A percentile compares a stretch with the other conserved stretches of the same genome.
Conservation (phyloP, 495 filamentous ascomycete genomes). For the Talaromyces stipitatus region DNA sequence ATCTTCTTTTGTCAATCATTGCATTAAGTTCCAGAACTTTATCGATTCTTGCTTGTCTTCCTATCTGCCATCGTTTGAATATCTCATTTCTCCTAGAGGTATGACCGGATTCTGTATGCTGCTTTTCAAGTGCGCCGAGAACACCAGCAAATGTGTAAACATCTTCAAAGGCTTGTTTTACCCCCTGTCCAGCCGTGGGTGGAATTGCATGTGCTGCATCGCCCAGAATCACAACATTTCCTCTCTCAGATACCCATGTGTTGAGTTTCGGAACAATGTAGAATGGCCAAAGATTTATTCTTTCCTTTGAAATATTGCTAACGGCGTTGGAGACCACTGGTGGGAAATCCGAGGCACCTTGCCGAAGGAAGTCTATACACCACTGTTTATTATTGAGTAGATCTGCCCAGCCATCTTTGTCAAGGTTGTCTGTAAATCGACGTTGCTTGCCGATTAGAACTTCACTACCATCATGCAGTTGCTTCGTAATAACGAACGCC, state of each 20-base stretch:
- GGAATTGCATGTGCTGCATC: conserved; percentile 45
- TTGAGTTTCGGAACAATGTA: conserved; percentile 31
- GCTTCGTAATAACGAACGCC: conserved; percentile 39
- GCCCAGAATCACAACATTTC: conserved; percentile 36
- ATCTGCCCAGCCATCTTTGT: conserved; percentile 25
- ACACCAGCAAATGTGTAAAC: conserved; percentile 11
- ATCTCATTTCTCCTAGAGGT: background rate
- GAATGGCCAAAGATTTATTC: conserved; percentile 33
- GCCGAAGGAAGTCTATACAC: conserved; percentile 24
- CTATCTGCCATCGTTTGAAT: conserved; percentile 21
- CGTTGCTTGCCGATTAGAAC: conserved; percentile 34
- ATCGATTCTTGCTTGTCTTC: conserved; percentile 23
- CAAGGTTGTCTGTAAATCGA: conserved; percentile 18
- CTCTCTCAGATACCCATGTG: conserved; percentile 25
- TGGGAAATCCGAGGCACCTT: conserved; percentile 22
- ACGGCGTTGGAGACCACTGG: conserved; percentile 28
- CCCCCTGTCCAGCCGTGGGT: conserved; percentile 36
- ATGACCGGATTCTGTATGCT: conserved; percentile 2
- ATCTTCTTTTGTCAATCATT: conserved; percentile 23
- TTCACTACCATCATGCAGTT: conserved; percentile 35
- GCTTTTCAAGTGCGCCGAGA: background rate
- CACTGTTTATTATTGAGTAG: conserved; percentile 24
- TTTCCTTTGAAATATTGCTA: conserved; percentile 16
- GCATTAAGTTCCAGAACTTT: conserved; percentile 21
- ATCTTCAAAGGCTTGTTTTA: conserved; percentile 35